Percentiles rank a stretch among this genome's conserved stretches.
These are phyloP conservation scores for Microbotryomycetes sp. DNA, from an alignment of 1,284 basidiomycete species.

Conservation along the genomic window DNA sequence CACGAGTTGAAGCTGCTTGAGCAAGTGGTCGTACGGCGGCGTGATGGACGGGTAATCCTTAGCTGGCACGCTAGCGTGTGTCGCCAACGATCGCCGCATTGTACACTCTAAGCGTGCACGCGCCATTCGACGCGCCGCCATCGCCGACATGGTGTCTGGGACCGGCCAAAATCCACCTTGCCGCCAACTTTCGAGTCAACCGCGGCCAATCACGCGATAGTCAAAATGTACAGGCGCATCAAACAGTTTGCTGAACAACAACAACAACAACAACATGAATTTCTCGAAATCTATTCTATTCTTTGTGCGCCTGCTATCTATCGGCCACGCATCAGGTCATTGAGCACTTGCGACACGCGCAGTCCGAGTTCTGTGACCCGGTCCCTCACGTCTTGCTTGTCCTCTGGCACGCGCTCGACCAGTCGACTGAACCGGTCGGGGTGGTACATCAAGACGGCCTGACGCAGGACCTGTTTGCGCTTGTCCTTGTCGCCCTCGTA, in stretches of 20 bases:
- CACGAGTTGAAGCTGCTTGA: conserved; percentile 58
- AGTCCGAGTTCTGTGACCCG: conserved; percentile 21
- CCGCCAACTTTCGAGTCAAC: neutral
- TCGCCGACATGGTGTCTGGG: neutral
- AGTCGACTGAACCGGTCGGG: conserved; percentile 27
- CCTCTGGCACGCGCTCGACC: conserved; percentile 11
- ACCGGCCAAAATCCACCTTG: neutral
- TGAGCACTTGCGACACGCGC: conserved; percentile 20
- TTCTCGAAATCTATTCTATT: neutral
- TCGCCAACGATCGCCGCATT: conserved; percentile 28
- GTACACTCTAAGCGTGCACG: too few species aligned
- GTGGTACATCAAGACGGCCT: conserved; percentile 25
- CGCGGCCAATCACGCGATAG: neutral
- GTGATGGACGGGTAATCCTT: conserved; percentile 29
- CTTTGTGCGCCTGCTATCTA: too few species aligned
- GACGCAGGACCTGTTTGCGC: conserved; percentile 9
- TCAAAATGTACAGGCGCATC: too few species aligned
- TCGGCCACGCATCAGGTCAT: conserved; percentile 24
- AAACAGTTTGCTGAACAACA: too few species aligned
- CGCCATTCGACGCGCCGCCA: neutral
- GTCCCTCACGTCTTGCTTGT: conserved; percentile 15
- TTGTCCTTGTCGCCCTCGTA: neutral
- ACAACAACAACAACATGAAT: neutral
- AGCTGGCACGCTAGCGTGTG: conserved; percentile 11
- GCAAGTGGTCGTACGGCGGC: conserved; percentile 75